Conservation (phyloP, 1,139 yeast genomes). For the Debaryomycetaceae sp. region DNA sequence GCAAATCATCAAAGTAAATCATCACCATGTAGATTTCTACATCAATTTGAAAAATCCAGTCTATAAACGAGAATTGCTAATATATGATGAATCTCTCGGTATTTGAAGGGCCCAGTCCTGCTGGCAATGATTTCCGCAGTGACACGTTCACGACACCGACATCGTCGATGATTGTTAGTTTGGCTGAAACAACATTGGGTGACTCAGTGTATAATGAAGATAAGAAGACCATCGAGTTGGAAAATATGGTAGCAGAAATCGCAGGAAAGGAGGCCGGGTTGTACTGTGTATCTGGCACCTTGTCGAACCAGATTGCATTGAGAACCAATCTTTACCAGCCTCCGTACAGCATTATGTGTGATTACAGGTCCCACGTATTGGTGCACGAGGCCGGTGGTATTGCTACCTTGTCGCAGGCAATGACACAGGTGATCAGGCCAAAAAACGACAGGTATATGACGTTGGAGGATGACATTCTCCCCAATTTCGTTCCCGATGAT, state of each 20-base stretch:
- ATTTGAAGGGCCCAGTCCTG: constrained; percentile 20
- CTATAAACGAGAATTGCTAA: not conserved
- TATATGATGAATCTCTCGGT: constrained; percentile 15
- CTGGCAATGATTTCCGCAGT: constrained; percentile 42
- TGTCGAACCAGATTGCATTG: constrained; percentile 43
- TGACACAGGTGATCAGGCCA: constrained; percentile 41
- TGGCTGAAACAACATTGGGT: constrained; percentile 29
- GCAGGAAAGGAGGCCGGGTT: constrained; percentile 43
- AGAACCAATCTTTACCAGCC: constrained; percentile 42
- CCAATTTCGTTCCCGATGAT: constrained; percentile 41
- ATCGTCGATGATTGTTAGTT: constrained; percentile 31
- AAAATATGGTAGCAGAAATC: constrained; percentile 30
- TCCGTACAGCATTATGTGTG: constrained; percentile 43
- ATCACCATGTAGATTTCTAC: no score
- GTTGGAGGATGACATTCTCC: constrained; percentile 36
- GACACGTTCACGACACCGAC: constrained; percentile 49
- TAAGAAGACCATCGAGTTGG: constrained; percentile 29
- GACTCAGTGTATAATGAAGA: constrained; percentile 48
- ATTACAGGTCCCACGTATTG: constrained; percentile 37
- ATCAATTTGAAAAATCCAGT: not conserved
- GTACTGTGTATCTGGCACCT: constrained; percentile 45
- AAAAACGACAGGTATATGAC: constrained; percentile 37
- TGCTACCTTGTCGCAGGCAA: constrained; percentile 44
- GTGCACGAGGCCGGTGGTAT: constrained; percentile 45
- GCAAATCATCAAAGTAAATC: no score